phyloP scores from a whole-genome alignment of 805 yeast species.

The Blastobotrys mokoenaii region DNA sequence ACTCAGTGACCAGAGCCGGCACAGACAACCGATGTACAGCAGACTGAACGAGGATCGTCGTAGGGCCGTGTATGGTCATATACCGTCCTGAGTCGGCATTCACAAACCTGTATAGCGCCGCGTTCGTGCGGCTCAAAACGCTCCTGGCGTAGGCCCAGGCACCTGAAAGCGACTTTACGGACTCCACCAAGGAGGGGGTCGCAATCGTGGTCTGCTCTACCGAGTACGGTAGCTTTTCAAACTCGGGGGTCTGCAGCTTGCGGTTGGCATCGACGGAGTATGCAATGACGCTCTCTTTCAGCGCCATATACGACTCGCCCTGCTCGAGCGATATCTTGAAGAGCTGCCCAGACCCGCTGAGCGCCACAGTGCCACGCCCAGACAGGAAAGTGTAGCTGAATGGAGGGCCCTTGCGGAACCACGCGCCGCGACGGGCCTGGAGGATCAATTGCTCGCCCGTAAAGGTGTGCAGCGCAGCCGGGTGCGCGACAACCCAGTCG shows the following conservation, averaged over 20 bases:
- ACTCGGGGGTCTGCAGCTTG: slow-evolving; percentile 6
- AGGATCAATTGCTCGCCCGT: slow-evolving; percentile 29
- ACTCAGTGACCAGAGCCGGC: neutral
- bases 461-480: slow-evolving; percentile 38
- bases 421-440: slow-evolving; percentile 3
- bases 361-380: slow-evolving; percentile 40
- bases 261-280: slow-evolving; percentile 22
- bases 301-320: slow-evolving; percentile 35
- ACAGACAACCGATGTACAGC: neutral
- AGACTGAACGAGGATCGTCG: slow-evolving; percentile 12
- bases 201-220: neutral
- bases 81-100: slow-evolving; percentile 9
- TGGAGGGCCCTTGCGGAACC: slow-evolving; percentile 14
- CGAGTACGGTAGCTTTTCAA: slow-evolving; percentile 3
- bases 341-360: slow-evolving; percentile 35
- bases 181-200: neutral
- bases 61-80: slow-evolving; percentile 13
- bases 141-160: neutral
- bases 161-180: neutral
- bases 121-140: neutral
- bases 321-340: slow-evolving; percentile 31
- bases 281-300: slow-evolving; percentile 36
- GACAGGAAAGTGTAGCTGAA: slow-evolving; percentile 28
- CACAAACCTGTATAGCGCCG: neutral
- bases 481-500: slow-evolving; percentile 36